Evolutionary conservation across 805 yeast species (phyloP).

Genomic region (Monosporozyma aerobia): DNA sequence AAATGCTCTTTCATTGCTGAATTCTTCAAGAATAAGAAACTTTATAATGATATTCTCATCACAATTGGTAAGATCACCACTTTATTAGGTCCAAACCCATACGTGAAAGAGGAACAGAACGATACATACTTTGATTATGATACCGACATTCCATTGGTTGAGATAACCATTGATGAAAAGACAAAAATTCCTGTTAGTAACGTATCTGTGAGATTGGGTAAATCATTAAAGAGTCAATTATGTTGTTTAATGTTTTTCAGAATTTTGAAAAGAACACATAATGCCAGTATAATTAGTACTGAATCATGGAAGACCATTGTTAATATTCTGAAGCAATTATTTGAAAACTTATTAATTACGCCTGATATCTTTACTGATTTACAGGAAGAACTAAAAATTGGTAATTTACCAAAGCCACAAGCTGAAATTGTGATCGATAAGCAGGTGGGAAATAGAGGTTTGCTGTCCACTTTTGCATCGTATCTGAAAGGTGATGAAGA

Average conservation of each 20-base stretch:
- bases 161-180: constrained; percentile 42
- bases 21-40: constrained; percentile 44
- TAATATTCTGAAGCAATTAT: constrained; percentile 52
- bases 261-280: constrained; percentile 51
- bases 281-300: constrained; percentile 31
- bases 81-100: constrained; percentile 32
- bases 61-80: constrained; percentile 62
- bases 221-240: constrained; percentile 84
- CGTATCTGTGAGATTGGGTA: constrained; percentile 73
- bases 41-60: constrained; percentile 59
- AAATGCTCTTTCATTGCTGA: constrained; percentile 73
- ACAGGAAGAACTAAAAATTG: constrained; percentile 47
- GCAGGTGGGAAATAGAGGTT: constrained; percentile 59
- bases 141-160: constrained; percentile 34
- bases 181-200: constrained; percentile 66
- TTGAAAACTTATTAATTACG: constrained; percentile 61
- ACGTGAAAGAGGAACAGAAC: constrained; percentile 1
- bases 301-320: constrained; percentile 54
- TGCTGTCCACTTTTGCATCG: constrained; percentile 87
- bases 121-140: constrained; percentile 13
- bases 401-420: constrained; percentile 47
- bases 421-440: constrained; percentile 61
- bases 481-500: constrained; percentile 92
- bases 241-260: constrained; percentile 81
- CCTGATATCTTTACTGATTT: constrained; percentile 59